Conservation (phyloP, 2,329 filamentous ascomycete genomes). For the Colletotrichum gigasporum region DNA sequence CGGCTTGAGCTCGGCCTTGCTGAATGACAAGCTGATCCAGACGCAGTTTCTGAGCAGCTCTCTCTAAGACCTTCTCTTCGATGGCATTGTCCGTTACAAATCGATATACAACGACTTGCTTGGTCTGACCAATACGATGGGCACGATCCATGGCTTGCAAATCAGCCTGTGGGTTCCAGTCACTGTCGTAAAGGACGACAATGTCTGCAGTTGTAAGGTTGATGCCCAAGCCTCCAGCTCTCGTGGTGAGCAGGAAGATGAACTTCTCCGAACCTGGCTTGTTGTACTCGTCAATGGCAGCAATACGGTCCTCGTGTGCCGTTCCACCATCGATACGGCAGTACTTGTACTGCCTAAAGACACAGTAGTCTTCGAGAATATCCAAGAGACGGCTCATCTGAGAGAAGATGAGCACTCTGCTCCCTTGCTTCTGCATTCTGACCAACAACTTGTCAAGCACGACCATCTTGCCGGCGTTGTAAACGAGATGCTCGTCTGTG, state of each 20-base stretch:
- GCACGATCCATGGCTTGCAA: constrained; percentile 98
- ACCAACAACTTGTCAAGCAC: constrained; percentile 92
- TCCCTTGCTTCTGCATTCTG: constrained; percentile 85
- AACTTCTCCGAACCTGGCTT: constrained; percentile 96
- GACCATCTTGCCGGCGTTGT: constrained; percentile 96
- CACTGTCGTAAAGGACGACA: constrained; percentile 95
- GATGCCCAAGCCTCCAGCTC: constrained; percentile 95
- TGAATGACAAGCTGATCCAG: constrained; percentile 98
- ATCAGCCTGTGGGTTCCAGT: constrained; percentile 99
- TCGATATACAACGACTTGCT: constrained; percentile 95
- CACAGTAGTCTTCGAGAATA: constrained; percentile 97
- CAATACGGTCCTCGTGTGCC: constrained; percentile 96
- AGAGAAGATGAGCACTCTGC: constrained; percentile 97
- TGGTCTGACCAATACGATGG: constrained; percentile 97
- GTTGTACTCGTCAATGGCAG: constrained; percentile 98
- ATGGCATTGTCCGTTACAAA: constrained; percentile 99
- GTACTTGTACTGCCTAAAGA: constrained; percentile 94
- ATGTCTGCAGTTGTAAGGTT: constrained; percentile 96
- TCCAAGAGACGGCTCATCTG: constrained; percentile 98
- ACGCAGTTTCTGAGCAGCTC: constrained; percentile 94
- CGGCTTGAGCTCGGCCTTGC: constrained; percentile 91
- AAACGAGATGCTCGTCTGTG: constrained; percentile 93
- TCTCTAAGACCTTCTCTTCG: constrained; percentile 96
- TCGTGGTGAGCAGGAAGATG: constrained; percentile 92
- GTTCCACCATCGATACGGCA: constrained; percentile 97